Evolutionary conservation across 2,329 filamentous ascomycete genomes (phyloP).

Genomic region (Bipolaris victoriae): DNA sequence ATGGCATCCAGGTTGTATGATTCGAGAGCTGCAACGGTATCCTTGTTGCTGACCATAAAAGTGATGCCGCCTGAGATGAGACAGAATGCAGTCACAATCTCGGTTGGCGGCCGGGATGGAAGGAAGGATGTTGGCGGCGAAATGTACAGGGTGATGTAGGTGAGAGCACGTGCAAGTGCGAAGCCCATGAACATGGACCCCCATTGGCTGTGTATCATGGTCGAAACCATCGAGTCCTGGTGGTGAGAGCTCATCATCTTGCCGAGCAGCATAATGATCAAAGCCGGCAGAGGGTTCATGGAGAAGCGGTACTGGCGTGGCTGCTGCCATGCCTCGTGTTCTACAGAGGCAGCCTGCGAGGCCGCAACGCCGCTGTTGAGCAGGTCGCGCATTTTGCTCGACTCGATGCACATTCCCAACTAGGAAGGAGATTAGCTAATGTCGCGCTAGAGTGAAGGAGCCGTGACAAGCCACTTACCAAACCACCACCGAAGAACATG

Average conservation of each 20-base stretch:
- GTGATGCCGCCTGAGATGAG: slow-evolving; percentile 85
- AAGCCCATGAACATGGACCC: slow-evolving; percentile 82
- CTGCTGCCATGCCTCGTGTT: slow-evolving; percentile 56
- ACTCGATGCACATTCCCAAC: slow-evolving; percentile 86
- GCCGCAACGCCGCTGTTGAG: slow-evolving; percentile 61
- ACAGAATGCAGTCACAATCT: slow-evolving; percentile 86
- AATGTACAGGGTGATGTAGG: slow-evolving; percentile 80
- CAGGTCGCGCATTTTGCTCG: slow-evolving; percentile 66
- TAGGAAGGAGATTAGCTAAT: slow-evolving; percentile 38
- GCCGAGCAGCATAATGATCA: slow-evolving; percentile 85
- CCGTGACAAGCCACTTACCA: slow-evolving; percentile 63
- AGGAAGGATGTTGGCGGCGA: slow-evolving; percentile 80
- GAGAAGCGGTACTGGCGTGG: slow-evolving; percentile 76
- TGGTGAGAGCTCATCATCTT: slow-evolving; percentile 96
- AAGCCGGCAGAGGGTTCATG: slow-evolving; percentile 84
- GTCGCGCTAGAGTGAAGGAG: slow-evolving; percentile 13
- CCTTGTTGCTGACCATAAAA: slow-evolving; percentile 87
- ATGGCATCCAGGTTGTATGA: slow-evolving; percentile 81
- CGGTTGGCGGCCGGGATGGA: slow-evolving; percentile 84
- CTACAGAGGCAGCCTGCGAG: slow-evolving; percentile 37
- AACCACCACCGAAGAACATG: slow-evolving; percentile 89
- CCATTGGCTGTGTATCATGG: slow-evolving; percentile 95
- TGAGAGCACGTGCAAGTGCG: slow-evolving; percentile 76
- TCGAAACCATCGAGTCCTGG: slow-evolving; percentile 80
- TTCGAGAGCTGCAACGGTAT: slow-evolving; percentile 79